Base-by-base conservation (phyloP, 2,329 filamentous ascomycete species). In the Penicillium sp. region DNA sequence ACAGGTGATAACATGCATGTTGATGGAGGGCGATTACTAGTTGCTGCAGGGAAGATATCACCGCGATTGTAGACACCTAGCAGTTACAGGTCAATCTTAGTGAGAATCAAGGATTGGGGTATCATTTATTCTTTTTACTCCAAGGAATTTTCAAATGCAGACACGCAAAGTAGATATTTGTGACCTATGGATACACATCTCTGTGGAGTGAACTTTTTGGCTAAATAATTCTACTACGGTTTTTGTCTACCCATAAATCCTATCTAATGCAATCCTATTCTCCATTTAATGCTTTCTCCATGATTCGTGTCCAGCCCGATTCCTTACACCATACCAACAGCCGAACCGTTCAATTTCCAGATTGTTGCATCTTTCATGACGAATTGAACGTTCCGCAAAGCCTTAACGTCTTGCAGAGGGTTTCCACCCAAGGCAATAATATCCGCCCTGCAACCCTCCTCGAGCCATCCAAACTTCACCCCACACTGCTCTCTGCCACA, bases 401-500 rank as follows among this genome's bases (percentile, higher is more conserved):
- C 33, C 9, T n/a, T 26, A n/a, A 40, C 42, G 35, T 51, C 48
- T 3, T 35, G 9, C 26, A 33, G 33, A 53, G 77, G 74, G 61
- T 82, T 77, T 0, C 71, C 66, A 2, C 76, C 69, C 11, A 83
- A 58, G 0, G 79, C 80, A 48, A 83, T 73, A 11, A 83, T 73
- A 66, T 83, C 81, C 0, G 81, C 81, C 8, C 76, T 68, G 40
- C 69, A 74, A 0, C 79, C 81, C 50, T 74, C 65, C 51, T 78
- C 79, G 24, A 83, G 65, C 68, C 74, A 79, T 1, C 82, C 82
- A 64, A 84, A 84, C 20, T 72, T 68, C 52, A 75, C 72, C 0
- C 81, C 81, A 57, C 77, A 81, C 48, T 74, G 70, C 33, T 83
- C 78, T 2, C 73, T 75, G 0, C 82, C 81, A 59, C 82, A 84